Base-by-base conservation (phyloP, 768 basidiomycete genomes). In the Boletus pseudo-olivaceus region DNA sequence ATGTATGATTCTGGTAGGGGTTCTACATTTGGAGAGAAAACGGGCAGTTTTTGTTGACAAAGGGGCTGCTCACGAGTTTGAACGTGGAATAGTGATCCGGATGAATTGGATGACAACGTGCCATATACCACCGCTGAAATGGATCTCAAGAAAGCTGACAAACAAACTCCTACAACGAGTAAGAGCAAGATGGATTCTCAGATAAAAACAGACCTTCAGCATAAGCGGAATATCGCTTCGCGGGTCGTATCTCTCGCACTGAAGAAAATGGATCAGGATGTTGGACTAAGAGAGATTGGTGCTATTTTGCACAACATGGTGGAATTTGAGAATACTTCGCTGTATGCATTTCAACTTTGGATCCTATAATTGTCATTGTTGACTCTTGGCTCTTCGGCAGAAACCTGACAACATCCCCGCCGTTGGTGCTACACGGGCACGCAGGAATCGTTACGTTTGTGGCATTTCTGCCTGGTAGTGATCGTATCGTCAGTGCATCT, bases 11-110 rank as follows among this genome's bases (percentile, higher is more conserved):
- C 1, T 44, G 5, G 7, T 35, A 57, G 56, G 56, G 20, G 26
- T 29, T 32, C 34, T 51, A 5, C 15, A 41, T 29, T 35, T 57
- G n/a, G 39, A 57, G 34, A 51, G 19, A 30, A 57, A 44, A 26
- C 1, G 49, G 37, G 30, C 11, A 10, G 9, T 19, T 19, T 30
- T 33, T n/a, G 35, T 39, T 1, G 7, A 7, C 17, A 38, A n/a
- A 26, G 20, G n/a, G 17, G 8, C 10, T 0, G 2, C 23, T 49
- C 20, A 30, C 9, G 12, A 23, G 14, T 12, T 30, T 40, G 15
- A 39, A 26, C 17, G 1, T 20, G 7, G 3, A 51, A 39, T 5
- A 38, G 26, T 10, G 44, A 26, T 6, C 2, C 14, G 7, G 34
- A 51, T 10, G 14, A 6, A 19, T 20, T 11, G 33, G 8, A 27